A percentile compares a stretch with the other conserved stretches of the same genome.
These are phyloP conservation scores for Aegle marmelos DNA, from an alignment of 345 rosid genomes.

Conservation along the genomic window DNA sequence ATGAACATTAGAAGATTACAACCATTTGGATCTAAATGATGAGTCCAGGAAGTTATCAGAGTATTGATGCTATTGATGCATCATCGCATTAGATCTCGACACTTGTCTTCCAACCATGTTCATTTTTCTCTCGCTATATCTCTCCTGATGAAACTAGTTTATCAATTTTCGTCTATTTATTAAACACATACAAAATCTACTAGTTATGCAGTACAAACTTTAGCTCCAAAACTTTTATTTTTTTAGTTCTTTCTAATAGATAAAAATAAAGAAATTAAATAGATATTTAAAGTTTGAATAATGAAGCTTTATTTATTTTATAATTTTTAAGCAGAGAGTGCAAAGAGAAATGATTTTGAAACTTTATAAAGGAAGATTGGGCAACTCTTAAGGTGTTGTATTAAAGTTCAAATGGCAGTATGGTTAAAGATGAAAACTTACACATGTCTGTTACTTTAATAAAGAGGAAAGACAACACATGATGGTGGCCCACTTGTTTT, in stretches of 20 bases:
- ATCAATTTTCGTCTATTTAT: neutral
- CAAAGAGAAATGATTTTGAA: conserved; percentile 3
- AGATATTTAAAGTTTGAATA: neutral
- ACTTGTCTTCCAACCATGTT: conserved; percentile 40
- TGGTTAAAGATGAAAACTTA: neutral
- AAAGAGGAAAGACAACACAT: neutral
- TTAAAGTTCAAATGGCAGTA: neutral
- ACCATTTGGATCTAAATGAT: conserved; percentile 35
- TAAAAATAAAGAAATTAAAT: neutral
- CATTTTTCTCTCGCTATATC: conserved; percentile 20
- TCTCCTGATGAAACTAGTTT: neutral
- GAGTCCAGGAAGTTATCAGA: conserved; percentile 46
- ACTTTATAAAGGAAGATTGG: conserved; percentile 4
- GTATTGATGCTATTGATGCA: conserved; percentile 52
- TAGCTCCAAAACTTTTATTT: neutral
- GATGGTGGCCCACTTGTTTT: neutral
- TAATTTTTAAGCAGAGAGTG: conserved; percentile 5
- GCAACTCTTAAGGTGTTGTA: conserved; percentile 2
- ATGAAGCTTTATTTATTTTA: neutral
- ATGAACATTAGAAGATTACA: conserved; percentile 29
- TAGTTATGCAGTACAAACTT: neutral
- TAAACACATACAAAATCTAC: neutral
- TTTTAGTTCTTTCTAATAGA: neutral
- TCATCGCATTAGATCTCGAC: conserved; percentile 40
- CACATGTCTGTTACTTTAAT: neutral